A percentile compares a stretch with the other conserved stretches of the same genome.
Conservation (phyloP, 306 rosid genomes). For the Parietaria judaica region DNA sequence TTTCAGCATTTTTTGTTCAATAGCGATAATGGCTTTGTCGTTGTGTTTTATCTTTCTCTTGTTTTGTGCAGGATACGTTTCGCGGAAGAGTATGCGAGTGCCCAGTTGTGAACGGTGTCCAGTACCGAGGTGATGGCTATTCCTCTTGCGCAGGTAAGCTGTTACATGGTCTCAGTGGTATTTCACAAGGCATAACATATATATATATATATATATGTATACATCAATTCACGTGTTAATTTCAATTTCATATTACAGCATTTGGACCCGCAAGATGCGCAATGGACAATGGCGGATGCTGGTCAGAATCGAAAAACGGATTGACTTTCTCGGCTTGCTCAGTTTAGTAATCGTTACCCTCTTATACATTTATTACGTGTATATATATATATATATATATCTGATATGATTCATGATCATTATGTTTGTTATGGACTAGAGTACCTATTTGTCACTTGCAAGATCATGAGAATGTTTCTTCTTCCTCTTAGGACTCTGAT, state of each 20-base stretch:
- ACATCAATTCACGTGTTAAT: neutral
- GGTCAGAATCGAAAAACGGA: constrained; percentile 55
- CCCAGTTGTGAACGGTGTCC: constrained; percentile 72
- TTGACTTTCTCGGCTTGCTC: constrained; percentile 71
- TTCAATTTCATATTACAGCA: constrained; percentile 44
- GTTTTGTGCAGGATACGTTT: constrained; percentile 72
- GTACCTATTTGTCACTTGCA: neutral
- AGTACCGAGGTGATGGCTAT: constrained; percentile 84
- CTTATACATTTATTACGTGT: constrained; percentile 1
- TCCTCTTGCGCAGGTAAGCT: constrained; percentile 60
- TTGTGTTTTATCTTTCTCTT: constrained; percentile 5
- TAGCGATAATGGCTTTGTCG: neutral
- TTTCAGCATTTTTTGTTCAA: neutral
- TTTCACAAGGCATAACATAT: too few species aligned
- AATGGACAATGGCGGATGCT: constrained; percentile 80
- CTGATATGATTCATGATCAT: neutral
- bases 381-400: neutral
- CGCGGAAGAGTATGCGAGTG: constrained; percentile 97
- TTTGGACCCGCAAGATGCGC: constrained; percentile 91
- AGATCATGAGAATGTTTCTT: neutral
- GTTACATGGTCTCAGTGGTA: neutral
- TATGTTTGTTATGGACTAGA: neutral
- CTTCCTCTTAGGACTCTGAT: constrained; percentile 38
- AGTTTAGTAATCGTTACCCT: constrained; percentile 57
- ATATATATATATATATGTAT: neutral